Evolutionary conservation across 2,329 filamentous ascomycete species (phyloP).

Genomic region (Zasmidium citrigriseum): DNA sequence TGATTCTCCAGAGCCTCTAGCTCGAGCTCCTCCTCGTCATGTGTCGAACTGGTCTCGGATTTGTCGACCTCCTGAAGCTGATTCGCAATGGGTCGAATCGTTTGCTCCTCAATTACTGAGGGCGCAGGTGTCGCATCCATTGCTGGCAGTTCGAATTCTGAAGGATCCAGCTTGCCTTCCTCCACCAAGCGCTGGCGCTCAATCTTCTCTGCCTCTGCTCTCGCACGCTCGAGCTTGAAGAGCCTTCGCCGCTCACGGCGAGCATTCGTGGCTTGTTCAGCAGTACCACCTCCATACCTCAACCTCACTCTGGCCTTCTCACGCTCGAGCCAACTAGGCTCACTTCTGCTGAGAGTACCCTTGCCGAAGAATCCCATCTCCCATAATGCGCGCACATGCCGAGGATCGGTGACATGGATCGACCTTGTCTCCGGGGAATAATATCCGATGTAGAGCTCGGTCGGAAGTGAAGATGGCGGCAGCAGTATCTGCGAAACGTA

Average conservation of each 20-base stretch:
- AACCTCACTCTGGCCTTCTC: slow-evolving; percentile 69
- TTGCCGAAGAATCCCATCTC: slow-evolving; percentile 98
- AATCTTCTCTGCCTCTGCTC: slow-evolving; percentile 80
- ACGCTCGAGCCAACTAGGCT: slow-evolving; percentile 86
- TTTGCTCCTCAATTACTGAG: background rate
- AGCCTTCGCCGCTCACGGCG: slow-evolving; percentile 78
- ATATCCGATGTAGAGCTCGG: slow-evolving; percentile 67
- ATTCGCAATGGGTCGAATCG: background rate
- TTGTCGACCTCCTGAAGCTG: slow-evolving; percentile 1
- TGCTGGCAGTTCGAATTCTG: slow-evolving; percentile 12
- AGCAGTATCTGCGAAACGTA: slow-evolving; percentile 73
- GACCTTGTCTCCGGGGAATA: slow-evolving; percentile 83
- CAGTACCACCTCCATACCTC: slow-evolving; percentile 53
- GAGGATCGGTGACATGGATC: slow-evolving; percentile 77
- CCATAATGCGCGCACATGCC: slow-evolving; percentile 81
- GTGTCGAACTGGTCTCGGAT: background rate
- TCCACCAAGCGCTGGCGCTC: slow-evolving; percentile 64
- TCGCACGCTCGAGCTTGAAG: slow-evolving; percentile 90
- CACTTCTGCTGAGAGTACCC: slow-evolving; percentile 87
- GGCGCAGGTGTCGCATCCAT: background rate
- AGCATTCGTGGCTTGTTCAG: slow-evolving; percentile 76
- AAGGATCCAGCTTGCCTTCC: slow-evolving; percentile 43
- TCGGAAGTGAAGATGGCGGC: slow-evolving; percentile 65
- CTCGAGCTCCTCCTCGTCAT: slow-evolving; percentile 17
- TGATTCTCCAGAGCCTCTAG: slow-evolving; percentile 48